Evolutionary conservation across 1,139 yeast species (phyloP), one percentile per base, ranked within the genome.

Genomic region (Blastobotrys buckinghamii): DNA sequence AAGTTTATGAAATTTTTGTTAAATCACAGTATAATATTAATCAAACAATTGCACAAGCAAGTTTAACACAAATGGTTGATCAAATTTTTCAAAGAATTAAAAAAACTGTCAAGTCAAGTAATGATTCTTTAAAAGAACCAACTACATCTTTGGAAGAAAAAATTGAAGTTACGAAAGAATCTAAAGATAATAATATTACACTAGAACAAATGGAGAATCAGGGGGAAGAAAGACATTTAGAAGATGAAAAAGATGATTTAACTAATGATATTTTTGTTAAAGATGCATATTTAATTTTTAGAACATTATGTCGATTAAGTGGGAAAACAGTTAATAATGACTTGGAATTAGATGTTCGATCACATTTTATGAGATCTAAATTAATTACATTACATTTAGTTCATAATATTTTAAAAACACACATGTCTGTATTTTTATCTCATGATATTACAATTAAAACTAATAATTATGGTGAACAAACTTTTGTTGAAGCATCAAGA

Each of bases 21-120:
- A 77, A 88, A 53, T 88, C 97, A 0, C 73, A 84, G 55, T 81
- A 85, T 17, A 79, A 92, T 3, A 73, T 87, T 24, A 92, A 89
- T 62, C 98, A 92, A 67, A 86, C 92, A 0, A 83, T 90, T 52
- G 98, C 98, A 0, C 98, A 94, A 69, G 97, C 96, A 2, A 84
- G 94, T 9, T 74, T 94, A 55, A 87, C 95, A 2, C 98, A 94
- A 68, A 86, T 90, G 59, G 88, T 92, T 30, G 82, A 84, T 50
- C 82, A 88, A 4, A 82, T 90, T 15, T 92, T 88, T 67, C 94
- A 84, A 55, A 76, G 95, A 55, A 86, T 89, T 63, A 72, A 68
- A 50, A 41, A 51, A 30, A 35, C 39, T 20, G 41, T 34, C 33
- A 44, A 27, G 35, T 20, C 35, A 2, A 15, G 26, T 2, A 27